Percentiles rank a stretch among this genome's conserved stretches.
phyloP scores from a whole-genome alignment of 306 rosid genomes.

The Acmispon strigosus region DNA sequence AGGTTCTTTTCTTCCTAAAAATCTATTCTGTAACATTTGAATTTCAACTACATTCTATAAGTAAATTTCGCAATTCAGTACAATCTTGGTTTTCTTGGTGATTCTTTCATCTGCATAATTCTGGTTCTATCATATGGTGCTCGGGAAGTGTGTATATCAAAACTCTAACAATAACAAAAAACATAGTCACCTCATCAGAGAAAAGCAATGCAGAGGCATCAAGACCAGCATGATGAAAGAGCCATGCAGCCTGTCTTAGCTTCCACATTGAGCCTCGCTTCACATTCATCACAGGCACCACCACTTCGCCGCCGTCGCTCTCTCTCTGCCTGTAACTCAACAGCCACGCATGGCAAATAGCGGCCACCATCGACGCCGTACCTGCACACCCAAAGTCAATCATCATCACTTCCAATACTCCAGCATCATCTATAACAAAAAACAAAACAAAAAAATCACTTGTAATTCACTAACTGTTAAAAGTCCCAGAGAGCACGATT shows the following conservation, averaged over 20 bases:
- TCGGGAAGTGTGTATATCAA: too few relatives aligned
- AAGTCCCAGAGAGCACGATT: slow-evolving; percentile 56
- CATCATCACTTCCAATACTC: not conserved
- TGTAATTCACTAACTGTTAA: slow-evolving; percentile 50
- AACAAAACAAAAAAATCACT: not conserved
- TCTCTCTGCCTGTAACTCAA: slow-evolving; percentile 44
- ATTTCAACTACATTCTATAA: too few relatives aligned
- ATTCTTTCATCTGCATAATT: too few relatives aligned
- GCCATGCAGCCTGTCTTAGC: slow-evolving; percentile 77
- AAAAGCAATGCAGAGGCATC: slow-evolving; percentile 62
- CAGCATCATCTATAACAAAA: not conserved
- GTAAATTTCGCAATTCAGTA: too few relatives aligned
- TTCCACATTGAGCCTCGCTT: slow-evolving; percentile 67
- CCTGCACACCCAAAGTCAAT: slow-evolving; percentile 37
- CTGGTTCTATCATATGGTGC: too few relatives aligned
- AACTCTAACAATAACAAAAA: too few relatives aligned
- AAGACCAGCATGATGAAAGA: slow-evolving; percentile 67
- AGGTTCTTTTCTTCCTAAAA: too few relatives aligned
- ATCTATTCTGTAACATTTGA: too few relatives aligned
- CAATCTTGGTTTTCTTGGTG: too few relatives aligned
- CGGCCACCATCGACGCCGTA: slow-evolving; percentile 79
- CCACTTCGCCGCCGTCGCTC: slow-evolving; percentile 32
- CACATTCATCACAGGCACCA: slow-evolving; percentile 73
- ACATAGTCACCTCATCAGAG: slow-evolving; percentile 48
- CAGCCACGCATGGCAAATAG: slow-evolving; percentile 76